Conservation (phyloP, 2,329 filamentous ascomycete species). For the Cryphonectria radicalis region DNA sequence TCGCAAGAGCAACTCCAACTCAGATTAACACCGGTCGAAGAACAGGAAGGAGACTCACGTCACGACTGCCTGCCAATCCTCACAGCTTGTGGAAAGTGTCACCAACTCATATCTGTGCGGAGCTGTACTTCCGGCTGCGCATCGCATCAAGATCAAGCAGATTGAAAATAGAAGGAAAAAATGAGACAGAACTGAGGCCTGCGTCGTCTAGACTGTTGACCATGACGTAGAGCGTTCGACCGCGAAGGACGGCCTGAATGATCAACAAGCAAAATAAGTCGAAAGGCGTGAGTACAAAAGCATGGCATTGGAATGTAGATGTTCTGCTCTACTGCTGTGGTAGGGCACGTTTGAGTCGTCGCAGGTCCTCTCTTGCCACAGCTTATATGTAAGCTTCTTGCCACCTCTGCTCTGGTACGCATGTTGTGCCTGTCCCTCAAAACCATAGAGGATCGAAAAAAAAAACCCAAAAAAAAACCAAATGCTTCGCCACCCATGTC, state of each 20-base stretch:
- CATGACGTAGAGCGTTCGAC: no score
- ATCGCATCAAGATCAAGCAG: neutral
- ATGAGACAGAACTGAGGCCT: neutral
- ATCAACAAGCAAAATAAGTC: neutral
- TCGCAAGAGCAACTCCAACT: neutral
- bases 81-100: neutral
- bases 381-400: neutral
- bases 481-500: slow-evolving; percentile 24
- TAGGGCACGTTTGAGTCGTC: neutral
- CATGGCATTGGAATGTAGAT: slow-evolving; percentile 4
- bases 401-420: neutral
- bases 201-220: neutral
- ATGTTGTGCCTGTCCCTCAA: neutral
- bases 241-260: neutral
- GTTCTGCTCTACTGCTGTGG: neutral
- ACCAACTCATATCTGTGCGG: neutral
- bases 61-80: neutral
- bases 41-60: neutral
- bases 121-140: neutral
- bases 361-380: slow-evolving; percentile 1
- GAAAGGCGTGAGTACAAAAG: neutral
- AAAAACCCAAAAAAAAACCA: neutral
- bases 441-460: slow-evolving; percentile 1
- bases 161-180: neutral
- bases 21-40: neutral